phyloP scores from a whole-genome alignment of 805 yeast genomes.

The Saccharomycopsis sp. region DNA sequence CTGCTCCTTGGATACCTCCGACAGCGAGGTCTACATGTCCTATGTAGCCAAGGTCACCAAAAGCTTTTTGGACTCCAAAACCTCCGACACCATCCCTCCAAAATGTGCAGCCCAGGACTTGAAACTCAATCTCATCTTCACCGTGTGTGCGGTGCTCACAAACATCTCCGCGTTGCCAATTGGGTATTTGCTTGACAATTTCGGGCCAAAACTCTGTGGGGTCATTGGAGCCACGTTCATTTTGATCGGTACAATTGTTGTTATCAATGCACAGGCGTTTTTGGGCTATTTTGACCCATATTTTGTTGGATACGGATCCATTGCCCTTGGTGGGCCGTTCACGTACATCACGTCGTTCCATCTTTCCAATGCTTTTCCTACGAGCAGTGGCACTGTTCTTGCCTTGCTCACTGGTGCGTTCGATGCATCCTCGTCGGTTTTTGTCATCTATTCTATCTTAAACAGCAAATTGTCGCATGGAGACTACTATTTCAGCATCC shows the following conservation, averaged over 20 bases:
- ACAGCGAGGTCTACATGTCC: neutral
- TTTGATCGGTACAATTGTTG: constrained; percentile 44
- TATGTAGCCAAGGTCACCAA: neutral
- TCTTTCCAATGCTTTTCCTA: constrained; percentile 80
- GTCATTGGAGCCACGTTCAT: constrained; percentile 61
- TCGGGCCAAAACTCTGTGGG: constrained; percentile 79
- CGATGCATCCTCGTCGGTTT: constrained; percentile 87
- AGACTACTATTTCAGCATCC: constrained; percentile 35
- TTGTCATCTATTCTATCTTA: constrained; percentile 62
- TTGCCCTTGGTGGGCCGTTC: constrained; percentile 93
- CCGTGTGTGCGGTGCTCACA: constrained; percentile 80
- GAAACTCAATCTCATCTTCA: constrained; percentile 74
- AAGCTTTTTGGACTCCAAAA: neutral
- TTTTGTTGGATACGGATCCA: constrained; percentile 60
- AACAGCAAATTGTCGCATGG: constrained; percentile 31
- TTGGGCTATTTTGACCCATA: constrained; percentile 49
- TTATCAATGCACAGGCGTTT: constrained; percentile 36
- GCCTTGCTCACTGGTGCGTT: constrained; percentile 88
- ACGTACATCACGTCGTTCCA: constrained; percentile 88
- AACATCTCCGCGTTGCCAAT: constrained; percentile 79
- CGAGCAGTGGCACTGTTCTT: constrained; percentile 68
- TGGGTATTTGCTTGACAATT: constrained; percentile 71
- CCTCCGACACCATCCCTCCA: constrained; percentile 7
- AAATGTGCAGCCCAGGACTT: constrained; percentile 74
- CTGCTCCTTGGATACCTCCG: constrained; percentile 38